phyloP scores from a whole-genome alignment of 495 filamentous ascomycete genomes.

The Hyphodiscus hymeniophilus region DNA sequence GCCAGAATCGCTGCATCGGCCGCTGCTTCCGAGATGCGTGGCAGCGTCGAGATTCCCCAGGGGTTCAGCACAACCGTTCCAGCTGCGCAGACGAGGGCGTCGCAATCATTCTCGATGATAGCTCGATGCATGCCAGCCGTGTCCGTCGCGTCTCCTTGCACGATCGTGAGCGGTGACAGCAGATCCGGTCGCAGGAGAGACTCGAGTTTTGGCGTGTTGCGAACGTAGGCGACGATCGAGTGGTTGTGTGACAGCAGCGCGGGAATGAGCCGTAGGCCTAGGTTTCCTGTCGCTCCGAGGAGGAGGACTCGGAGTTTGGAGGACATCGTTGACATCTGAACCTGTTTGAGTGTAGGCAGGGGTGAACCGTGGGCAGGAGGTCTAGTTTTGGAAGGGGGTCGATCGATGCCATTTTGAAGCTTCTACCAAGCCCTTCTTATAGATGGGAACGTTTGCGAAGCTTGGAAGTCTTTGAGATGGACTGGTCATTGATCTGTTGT shows the following conservation, averaged over 20 bases:
- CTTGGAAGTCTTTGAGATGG: too few species aligned
- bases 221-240: slow-evolving; percentile 9
- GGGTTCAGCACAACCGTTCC: slow-evolving; percentile 1
- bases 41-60: too few species aligned
- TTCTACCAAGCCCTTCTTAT: too few species aligned
- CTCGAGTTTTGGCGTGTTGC: slow-evolving; percentile 5
- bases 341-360: too few species aligned
- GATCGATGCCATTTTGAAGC: too few species aligned
- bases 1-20: too few species aligned
- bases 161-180: neutral
- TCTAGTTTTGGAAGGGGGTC: too few species aligned
- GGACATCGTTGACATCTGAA: too few species aligned
- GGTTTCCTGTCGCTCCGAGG: slow-evolving; percentile 11
- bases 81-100: slow-evolving; percentile 13
- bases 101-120: slow-evolving; percentile 11
- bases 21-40: too few species aligned
- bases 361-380: too few species aligned
- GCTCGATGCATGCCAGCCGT: slow-evolving; percentile 8
- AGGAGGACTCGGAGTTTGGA: slow-evolving; percentile 1
- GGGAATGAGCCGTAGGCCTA: slow-evolving; percentile 6
- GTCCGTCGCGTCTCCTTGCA: slow-evolving; percentile 8
- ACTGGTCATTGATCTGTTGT: too few species aligned
- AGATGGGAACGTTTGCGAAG: too few species aligned
- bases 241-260: slow-evolving; percentile 10
- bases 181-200: slow-evolving; percentile 2